Conservation (phyloP, 306 rosid genomes). For the Malus orientalis region DNA sequence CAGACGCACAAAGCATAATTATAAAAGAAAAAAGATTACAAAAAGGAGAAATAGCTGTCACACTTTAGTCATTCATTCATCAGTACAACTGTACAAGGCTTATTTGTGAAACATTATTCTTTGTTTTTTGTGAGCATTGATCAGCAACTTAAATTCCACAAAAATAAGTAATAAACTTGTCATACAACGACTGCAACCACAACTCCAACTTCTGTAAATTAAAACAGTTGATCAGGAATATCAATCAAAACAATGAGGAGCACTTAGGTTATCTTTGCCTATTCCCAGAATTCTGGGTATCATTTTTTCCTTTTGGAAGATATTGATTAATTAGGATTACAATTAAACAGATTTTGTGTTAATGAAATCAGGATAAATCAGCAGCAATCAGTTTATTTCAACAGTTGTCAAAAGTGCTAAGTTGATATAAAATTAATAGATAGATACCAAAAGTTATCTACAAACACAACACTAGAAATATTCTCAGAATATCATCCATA, state of each 20-base stretch:
- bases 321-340: background rate
- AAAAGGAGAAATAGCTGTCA: background rate
- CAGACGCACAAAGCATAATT: constrained; percentile 1
- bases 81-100: background rate
- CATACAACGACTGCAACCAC: background rate
- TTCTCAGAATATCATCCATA: too few species aligned
- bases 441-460: too few species aligned
- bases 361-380: background rate
- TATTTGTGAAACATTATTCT: background rate
- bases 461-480: too few species aligned
- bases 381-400: background rate
- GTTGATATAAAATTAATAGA: too few species aligned
- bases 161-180: constrained; percentile 4
- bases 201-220: background rate
- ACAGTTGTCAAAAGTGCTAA: too few species aligned
- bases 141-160: background rate
- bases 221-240: background rate
- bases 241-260: background rate
- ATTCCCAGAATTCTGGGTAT: background rate
- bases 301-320: background rate
- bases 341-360: background rate
- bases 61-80: background rate
- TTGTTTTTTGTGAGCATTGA: background rate
- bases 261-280: background rate
- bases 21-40: background rate